These are phyloP conservation scores for Allomyces macrogynus DNA, from an alignment of 192 early-diverging fungal species.

Conservation along the genomic window DNA sequence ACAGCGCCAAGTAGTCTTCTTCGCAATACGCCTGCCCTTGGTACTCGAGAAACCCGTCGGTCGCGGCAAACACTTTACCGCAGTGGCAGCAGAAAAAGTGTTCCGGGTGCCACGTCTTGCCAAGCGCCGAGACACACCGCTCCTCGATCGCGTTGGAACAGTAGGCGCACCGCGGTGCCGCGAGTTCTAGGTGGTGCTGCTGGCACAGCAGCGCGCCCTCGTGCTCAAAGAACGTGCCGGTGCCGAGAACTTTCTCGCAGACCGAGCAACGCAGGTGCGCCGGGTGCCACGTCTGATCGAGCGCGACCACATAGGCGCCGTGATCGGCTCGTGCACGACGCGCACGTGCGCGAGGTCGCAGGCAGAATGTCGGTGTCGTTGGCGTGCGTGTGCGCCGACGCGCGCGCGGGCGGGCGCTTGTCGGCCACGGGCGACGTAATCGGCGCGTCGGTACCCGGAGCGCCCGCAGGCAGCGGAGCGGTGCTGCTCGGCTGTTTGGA, in stretches of 20 bases:
- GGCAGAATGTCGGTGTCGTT: no score
- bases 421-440: no score
- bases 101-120: slow-evolving; percentile 12
- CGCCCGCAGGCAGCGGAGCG: no score
- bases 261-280: slow-evolving; percentile 2
- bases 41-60: slow-evolving; percentile 3
- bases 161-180: neutral
- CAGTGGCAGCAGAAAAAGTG: slow-evolving; percentile 24
- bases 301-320: neutral
- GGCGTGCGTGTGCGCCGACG: no score
- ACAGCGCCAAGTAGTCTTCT: slow-evolving; percentile 15
- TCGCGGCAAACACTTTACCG: slow-evolving; percentile 6
- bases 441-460: no score
- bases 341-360: no score
- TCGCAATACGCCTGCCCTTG: slow-evolving; percentile 13
- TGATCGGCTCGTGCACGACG: no score
- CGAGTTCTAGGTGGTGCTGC: slow-evolving; percentile 6
- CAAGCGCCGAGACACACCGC: slow-evolving; percentile 7
- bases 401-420: no score
- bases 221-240: slow-evolving; percentile 16
- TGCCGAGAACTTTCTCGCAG: slow-evolving; percentile 12
- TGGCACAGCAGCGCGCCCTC: slow-evolving; percentile 17
- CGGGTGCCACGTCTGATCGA: neutral
- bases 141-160: neutral
- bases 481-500: no score